Evolutionary conservation across 306 rosid genomes (phyloP), one percentile per base, ranked within the genome.

Genomic region (Rosa chinensis): DNA sequence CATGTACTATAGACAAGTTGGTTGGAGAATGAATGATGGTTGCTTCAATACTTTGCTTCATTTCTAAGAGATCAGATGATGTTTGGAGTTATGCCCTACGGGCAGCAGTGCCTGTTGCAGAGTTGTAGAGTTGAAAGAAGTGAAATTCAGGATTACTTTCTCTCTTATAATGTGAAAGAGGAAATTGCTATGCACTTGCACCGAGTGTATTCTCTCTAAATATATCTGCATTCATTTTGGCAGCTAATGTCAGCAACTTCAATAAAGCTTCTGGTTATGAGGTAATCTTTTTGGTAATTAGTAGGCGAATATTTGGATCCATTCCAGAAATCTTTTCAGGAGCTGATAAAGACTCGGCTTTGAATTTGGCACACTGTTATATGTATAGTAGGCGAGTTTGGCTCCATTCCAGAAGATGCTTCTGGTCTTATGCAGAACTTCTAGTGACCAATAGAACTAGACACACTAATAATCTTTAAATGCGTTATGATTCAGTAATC

Each of bases 181-280:
- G 85, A 81, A 84, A 74, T 64, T 84, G 80, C 83, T 39, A 42
- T 20, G 84, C 81, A 80, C 37, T 40, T 84, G 73, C 77, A 4
- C 9, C 9, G 53, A 40, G 40, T 61, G 85, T 81, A 72, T 9
- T 81, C 79, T 50, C 35, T 56, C 40, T 18, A 14, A 70, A 68
- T 43, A 28, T 74, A 59, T 42, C 53, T 32, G 45, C 44, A 59
- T 68, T 59, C 21, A 35, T 66, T 70, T 72, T 76, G 77, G 70
- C 14, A 44, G 61, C 56, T 4, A 53, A 23, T 63, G 58, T 44
- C 75, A 18, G 72, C 78, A 35, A 53, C 23, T 76, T 50, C 7
- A 14, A 13, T 32, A 2, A 12, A 37, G n/a, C 18, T 63, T 63
- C 8, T 63, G n/a, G 69, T 6, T 35, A 32, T 35, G 18, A 64